Evolutionary conservation across 2,329 filamentous ascomycete species (phyloP).

Genomic region (Claviceps digitariae): DNA sequence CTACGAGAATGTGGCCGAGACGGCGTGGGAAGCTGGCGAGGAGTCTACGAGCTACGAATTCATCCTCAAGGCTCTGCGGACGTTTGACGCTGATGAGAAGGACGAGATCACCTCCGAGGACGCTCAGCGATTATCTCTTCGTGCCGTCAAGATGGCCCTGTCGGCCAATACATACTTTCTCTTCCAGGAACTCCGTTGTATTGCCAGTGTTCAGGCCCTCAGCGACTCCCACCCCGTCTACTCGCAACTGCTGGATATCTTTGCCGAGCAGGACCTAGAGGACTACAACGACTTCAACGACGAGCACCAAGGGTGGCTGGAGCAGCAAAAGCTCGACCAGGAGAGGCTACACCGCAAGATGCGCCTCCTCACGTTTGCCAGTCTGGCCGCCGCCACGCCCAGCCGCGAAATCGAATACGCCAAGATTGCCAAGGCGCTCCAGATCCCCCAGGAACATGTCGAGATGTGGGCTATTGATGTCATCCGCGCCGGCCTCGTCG

Average conservation of each 20-base stretch:
- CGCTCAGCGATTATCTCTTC: conserved; percentile 45
- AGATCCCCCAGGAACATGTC: conserved; percentile 70
- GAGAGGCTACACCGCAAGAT: conserved; percentile 83
- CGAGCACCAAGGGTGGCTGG: conserved; percentile 75
- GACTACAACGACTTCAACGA: conserved; percentile 94
- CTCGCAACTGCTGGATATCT: conserved; percentile 89
- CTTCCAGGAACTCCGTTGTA: conserved; percentile 70
- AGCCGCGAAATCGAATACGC: conserved; percentile 81
- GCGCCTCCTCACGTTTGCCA: conserved; percentile 85
- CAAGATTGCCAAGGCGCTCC: conserved; percentile 70
- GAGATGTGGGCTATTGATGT: conserved; percentile 99
- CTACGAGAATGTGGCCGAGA: conserved; percentile 69
- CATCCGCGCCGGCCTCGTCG: conserved; percentile 86
- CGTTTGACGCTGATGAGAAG: conserved; percentile 42
- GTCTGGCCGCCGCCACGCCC: conserved; percentile 69
- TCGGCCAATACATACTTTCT: conserved; percentile 45
- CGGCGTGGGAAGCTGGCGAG: conserved; percentile 66
- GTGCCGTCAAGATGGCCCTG: conserved; percentile 41
- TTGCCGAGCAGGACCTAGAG: conserved; percentile 85
- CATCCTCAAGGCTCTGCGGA: conserved; percentile 46
- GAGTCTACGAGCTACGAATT: conserved; percentile 56
- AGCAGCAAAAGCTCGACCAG: conserved; percentile 59
- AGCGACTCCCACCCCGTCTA: conserved; percentile 71
- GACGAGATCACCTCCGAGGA: conserved; percentile 44
- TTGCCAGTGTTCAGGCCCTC: conserved; percentile 75